These are phyloP conservation scores for Immersiporthe knoxdaviesiana DNA, from an alignment of 2,329 filamentous ascomycete species.

Conservation along the genomic window DNA sequence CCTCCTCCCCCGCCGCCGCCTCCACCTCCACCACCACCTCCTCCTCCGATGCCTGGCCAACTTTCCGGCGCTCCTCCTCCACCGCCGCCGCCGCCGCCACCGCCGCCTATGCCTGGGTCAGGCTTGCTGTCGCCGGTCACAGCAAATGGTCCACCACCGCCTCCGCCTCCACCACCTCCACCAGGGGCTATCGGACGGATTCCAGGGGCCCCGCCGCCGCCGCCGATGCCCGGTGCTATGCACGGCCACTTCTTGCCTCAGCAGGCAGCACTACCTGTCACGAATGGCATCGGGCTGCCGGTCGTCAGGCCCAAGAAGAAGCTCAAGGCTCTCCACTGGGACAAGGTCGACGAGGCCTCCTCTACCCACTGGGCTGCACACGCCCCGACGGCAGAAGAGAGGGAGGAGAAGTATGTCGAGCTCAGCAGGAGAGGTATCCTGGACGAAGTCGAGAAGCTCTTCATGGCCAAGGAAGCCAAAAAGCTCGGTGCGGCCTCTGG, in stretches of 20 bases:
- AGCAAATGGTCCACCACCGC: constrained; percentile 39
- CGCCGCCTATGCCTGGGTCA: constrained; percentile 45
- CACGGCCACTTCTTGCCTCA: constrained; percentile 78
- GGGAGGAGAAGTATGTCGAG: constrained; percentile 95
- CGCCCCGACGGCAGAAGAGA: constrained; percentile 80
- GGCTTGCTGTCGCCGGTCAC: constrained; percentile 29
- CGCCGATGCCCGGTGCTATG: constrained; percentile 63
- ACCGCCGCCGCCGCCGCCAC: constrained; percentile 57
- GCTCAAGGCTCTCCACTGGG: constrained; percentile 98
- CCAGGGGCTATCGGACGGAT: constrained; percentile 44
- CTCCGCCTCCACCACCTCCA: constrained; percentile 48
- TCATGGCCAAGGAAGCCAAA: constrained; percentile 97
- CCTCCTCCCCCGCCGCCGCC: constrained; percentile 45
- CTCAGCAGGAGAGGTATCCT: constrained; percentile 92
- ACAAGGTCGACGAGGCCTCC: constrained; percentile 92
- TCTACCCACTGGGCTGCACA: constrained; percentile 92
- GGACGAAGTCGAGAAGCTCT: constrained; percentile 96
- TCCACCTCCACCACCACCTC: constrained; percentile 43
- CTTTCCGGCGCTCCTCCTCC: constrained; percentile 41
- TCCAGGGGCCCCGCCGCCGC: constrained; percentile 25
- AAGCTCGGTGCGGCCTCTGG: constrained; percentile 70
- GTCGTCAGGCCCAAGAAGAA: constrained; percentile 96
- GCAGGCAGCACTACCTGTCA: constrained; percentile 56
- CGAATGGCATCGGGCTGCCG: constrained; percentile 69
- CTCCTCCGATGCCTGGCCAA: constrained; percentile 53